Conservation (phyloP, 2,329 filamentous ascomycete genomes). For the Microcyclospora pomicola region DNA sequence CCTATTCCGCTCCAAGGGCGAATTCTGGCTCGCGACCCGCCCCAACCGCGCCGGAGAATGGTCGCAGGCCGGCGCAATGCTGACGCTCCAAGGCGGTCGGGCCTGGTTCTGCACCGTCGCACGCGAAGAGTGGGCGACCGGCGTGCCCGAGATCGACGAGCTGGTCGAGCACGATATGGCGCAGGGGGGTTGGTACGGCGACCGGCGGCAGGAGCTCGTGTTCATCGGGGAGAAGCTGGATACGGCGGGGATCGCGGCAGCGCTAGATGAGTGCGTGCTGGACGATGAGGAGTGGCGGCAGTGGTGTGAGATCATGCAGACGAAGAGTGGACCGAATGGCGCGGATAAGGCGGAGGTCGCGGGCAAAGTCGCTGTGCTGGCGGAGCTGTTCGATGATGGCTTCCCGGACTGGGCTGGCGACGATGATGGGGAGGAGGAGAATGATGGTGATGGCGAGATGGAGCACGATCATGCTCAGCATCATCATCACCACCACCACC, state of each 20-base stretch:
- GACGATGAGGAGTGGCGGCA: conserved; percentile 41
- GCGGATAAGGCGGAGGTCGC: neutral
- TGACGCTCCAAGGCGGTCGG: conserved; percentile 46
- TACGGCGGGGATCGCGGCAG: conserved; percentile 33
- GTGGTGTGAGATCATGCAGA: conserved; percentile 28
- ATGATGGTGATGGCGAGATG: neutral
- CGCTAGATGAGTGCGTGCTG: conserved; percentile 48
- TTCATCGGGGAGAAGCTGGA: conserved; percentile 58
- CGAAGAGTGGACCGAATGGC: neutral
- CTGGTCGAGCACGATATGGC: conserved; percentile 37
- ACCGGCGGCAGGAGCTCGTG: conserved; percentile 57
- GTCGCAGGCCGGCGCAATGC: conserved; percentile 52
- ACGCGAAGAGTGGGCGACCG: conserved; percentile 36
- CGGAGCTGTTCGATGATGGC: neutral
- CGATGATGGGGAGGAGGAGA: neutral
- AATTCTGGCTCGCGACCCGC: conserved; percentile 46
- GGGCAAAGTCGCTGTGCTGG: neutral
- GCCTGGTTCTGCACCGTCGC: conserved; percentile 45
- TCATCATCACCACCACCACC: neutral
- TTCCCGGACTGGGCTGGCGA: neutral
- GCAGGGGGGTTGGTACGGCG: conserved; percentile 43
- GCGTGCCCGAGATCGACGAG: conserved; percentile 33
- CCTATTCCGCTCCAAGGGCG: conserved; percentile 50
- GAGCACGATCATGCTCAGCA: neutral
- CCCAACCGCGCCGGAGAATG: conserved; percentile 44